Evolutionary conservation across 1,284 basidiomycete species (phyloP).

Genomic region (Sanghuangporus sanghuang): DNA sequence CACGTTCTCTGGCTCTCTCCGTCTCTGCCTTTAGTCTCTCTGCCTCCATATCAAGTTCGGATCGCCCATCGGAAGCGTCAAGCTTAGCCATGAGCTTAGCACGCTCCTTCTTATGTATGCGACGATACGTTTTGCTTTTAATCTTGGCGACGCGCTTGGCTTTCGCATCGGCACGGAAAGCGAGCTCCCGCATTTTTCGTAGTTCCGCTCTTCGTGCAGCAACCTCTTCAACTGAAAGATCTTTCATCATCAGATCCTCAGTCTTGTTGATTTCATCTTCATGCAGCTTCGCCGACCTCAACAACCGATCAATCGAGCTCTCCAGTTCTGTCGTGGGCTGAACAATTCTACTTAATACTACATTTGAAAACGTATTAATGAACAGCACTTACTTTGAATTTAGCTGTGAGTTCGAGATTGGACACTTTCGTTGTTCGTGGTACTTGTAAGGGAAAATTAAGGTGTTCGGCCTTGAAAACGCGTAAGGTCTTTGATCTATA

Average conservation of each 20-base stretch:
- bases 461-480: slow-evolving; percentile 70
- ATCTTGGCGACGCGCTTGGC: slow-evolving; percentile 92
- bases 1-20: slow-evolving; percentile 78
- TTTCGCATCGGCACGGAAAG: slow-evolving; percentile 91
- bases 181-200: slow-evolving; percentile 85
- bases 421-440: slow-evolving; percentile 54
- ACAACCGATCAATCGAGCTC: slow-evolving; percentile 69
- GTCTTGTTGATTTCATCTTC: slow-evolving; percentile 74
- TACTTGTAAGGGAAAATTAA: slow-evolving; percentile 87
- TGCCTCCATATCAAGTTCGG: slow-evolving; percentile 51
- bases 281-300: slow-evolving; percentile 73
- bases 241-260: slow-evolving; percentile 79
- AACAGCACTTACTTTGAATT: slow-evolving; percentile 60
- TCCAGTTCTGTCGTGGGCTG: slow-evolving; percentile 78
- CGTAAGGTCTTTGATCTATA: background rate
- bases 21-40: slow-evolving; percentile 67
- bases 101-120: slow-evolving; percentile 77
- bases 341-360: background rate
- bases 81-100: slow-evolving; percentile 52
- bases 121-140: slow-evolving; percentile 91
- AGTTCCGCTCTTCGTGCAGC: slow-evolving; percentile 76
- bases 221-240: slow-evolving; percentile 82
- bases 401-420: slow-evolving; percentile 72
- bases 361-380: background rate
- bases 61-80: slow-evolving; percentile 43